Base-by-base conservation (phyloP, 257 asterid species). In the Rehmannia glutinosa region DNA sequence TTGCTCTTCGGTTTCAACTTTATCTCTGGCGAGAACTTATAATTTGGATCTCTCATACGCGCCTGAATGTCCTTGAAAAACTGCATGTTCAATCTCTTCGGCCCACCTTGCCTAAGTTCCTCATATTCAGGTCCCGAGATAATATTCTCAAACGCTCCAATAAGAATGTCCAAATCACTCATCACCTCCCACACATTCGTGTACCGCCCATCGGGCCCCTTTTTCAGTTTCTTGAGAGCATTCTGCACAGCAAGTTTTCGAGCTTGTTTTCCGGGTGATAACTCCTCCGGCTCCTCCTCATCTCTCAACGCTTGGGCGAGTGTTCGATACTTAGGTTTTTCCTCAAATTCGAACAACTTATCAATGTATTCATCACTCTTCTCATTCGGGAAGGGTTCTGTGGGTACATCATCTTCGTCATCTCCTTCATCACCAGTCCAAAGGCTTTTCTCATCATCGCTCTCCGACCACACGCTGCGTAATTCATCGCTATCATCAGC, bases 201-300 rank as follows among this genome's bases (percentile, higher is more conserved):
- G 56, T 90, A 93, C 32, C 98, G 80, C 35, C 98, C 98, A 59
- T 93, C 98, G 0, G 96, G 95, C 13, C 97, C 98, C 75, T 90
- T 93, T 75, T 83, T 88, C 66, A 90, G 74, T 63, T 93, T 90
- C 85, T 88, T 86, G 72, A 93, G 81, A 45, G 98, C 98, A 70
- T 90, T 90, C 76, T 93, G 78, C 69, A 90, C 92, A 10, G 97
- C 97, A 11, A 84, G 71, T 62, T 85, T 93, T 70, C 97, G 80
- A 16, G 96, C 98, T 79, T 84, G 90, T 76, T 83, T 86, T 32
- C 97, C 97, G 0, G 98, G 97, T 3, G 94, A 79, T 24, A 88
- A 27, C 80, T 93, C 96, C 62, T 88, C 96, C 1, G 94, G 88
- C 75, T 87, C 95, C 33, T 85, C 84, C 80, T 93, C 98, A 3